Evolutionary conservation across 768 basidiomycete species (phyloP), one percentile per base, ranked within the genome.

Genomic region (Kwoniella dejecticola): DNA sequence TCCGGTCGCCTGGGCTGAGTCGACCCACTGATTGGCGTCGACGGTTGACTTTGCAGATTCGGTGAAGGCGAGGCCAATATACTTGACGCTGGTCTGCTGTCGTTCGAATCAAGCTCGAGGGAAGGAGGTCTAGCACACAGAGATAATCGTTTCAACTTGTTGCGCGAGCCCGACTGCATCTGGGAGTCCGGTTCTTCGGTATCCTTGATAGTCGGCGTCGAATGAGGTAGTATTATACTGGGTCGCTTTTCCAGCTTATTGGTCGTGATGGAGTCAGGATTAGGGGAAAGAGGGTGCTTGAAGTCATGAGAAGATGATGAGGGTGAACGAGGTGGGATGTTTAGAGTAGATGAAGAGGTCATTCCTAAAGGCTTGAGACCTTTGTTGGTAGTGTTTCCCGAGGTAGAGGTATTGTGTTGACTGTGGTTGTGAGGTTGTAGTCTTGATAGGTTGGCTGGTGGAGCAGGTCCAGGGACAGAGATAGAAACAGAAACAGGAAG

Each of bases 141-240:
- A 4, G 67, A 69, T 31, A 69, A 40, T 42, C 67, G 36, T 31
- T 69, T 69, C 24, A 69, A 44, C 30, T 57, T 60, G n/a, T 44
- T 50, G 6, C 48, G 44, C 33, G 52, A n/a, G 13, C 24, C 57
- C 4, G 36, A 26, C 12, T 50, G 10, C 4, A 24, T 24, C 10
- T 23, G 23, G 10, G 4, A 19, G 2, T 15, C n/a, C 5, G 48
- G 13, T 24, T 50, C 29, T 1, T 50, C 48, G 3, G 21, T n/a
- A 30, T 50, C 48, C 21, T 31, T 24, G 4, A 23, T 33, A 31
- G 46, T 45, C 6, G n/a, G 38, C 4, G 26, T 15, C 11, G 19
- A 15, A 27, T 30, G 31, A 15, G 56, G 33, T 19, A 47, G 8
- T 17, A 57, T 57, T 42, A 57, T 57, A 26, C 56, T 57, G 26